A percentile compares a stretch with the other conserved stretches of the same genome.
These are phyloP conservation scores for Lindgomyces ingoldianus DNA, from an alignment of 495 filamentous ascomycete genomes.

Conservation along the genomic window DNA sequence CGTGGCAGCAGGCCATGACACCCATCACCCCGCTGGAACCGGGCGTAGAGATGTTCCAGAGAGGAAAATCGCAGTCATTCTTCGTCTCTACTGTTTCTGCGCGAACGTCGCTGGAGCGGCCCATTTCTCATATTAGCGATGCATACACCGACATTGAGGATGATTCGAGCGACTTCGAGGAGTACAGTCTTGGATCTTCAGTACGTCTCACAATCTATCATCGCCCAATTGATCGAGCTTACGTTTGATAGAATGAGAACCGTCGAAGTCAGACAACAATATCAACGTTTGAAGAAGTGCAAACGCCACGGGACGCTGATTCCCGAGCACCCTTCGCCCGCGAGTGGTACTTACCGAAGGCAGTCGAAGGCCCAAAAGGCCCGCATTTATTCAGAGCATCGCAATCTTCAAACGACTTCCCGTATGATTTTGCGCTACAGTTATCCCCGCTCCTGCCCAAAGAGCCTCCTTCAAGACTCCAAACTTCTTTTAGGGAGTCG, in stretches of 20 bases:
- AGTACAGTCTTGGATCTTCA: constrained; percentile 64
- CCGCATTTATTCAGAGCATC: constrained; percentile 81
- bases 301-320: constrained; percentile 56
- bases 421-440: constrained; percentile 57
- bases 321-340: constrained; percentile 50
- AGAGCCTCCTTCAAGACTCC: constrained; percentile 37
- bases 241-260: constrained; percentile 40
- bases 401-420: constrained; percentile 55
- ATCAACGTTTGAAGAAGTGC: constrained; percentile 73
- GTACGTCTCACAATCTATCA: constrained; percentile 46
- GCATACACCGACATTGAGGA: constrained; percentile 74
- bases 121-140: constrained; percentile 67
- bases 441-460: constrained; percentile 62
- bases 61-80: constrained; percentile 42
- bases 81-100: constrained; percentile 31
- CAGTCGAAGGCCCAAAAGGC: constrained; percentile 76
- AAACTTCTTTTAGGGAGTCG: constrained; percentile 39
- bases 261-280: constrained; percentile 71
- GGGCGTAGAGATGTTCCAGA: constrained; percentile 54
- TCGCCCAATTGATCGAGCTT: constrained; percentile 1
- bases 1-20: constrained; percentile 41
- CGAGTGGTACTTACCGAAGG: constrained; percentile 51
- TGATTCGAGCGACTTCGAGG: constrained; percentile 61
- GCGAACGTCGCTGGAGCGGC: constrained; percentile 42
- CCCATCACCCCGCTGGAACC: constrained; percentile 45